Percentiles rank a stretch among this genome's conserved stretches.
These are phyloP conservation scores for Yamadazyma friedrichii DNA, from an alignment of 1,139 yeast species.

Conservation along the genomic window DNA sequence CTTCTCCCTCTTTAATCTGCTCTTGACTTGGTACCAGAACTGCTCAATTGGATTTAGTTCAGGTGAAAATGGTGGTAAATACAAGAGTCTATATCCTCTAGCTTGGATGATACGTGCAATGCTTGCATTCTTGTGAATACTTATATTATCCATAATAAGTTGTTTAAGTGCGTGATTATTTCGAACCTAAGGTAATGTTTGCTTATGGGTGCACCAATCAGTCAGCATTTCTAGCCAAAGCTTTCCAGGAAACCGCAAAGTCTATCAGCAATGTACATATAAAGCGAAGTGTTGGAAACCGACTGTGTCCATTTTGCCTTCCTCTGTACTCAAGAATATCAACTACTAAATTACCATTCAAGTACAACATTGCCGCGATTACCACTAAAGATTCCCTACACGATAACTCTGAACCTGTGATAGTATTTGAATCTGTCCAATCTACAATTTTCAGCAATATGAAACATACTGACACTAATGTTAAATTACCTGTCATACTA, in stretches of 20 bases:
- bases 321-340: background rate
- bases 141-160: constrained; percentile 10
- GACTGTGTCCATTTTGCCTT: background rate
- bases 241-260: background rate
- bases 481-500: background rate
- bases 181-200: too few relatives aligned
- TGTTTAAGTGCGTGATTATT: too few relatives aligned
- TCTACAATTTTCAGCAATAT: background rate
- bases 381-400: background rate
- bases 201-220: too few relatives aligned
- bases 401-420: background rate
- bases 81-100: constrained; percentile 12
- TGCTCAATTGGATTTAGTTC: constrained; percentile 15
- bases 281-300: background rate
- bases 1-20: constrained; percentile 12
- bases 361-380: constrained; percentile 1
- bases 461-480: background rate
- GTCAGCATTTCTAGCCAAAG: background rate
- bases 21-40: constrained; percentile 12
- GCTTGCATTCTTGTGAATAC: constrained; percentile 11
- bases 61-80: constrained; percentile 13
- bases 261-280: background rate
- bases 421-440: constrained; percentile 1
- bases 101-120: constrained; percentile 9
- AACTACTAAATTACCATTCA: background rate